Evolutionary conservation across 441 rosid species (phyloP).

Genomic region (Euphorbia celastroides): DNA sequence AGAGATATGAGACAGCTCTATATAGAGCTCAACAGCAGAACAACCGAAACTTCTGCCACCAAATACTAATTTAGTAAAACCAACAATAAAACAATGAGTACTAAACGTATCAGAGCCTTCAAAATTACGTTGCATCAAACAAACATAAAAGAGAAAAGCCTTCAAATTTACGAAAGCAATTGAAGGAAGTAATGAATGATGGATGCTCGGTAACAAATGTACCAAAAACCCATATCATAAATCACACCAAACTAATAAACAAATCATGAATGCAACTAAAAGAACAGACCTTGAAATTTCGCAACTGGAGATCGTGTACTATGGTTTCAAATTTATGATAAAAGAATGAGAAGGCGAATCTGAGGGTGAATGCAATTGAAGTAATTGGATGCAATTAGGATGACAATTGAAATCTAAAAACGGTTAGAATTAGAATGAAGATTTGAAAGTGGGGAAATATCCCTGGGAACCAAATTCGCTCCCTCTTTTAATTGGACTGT

Average conservation of each 20-base stretch:
- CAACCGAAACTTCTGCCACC: slow-evolving; percentile 21
- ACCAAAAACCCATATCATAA: slow-evolving; percentile 6
- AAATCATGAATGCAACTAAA: background rate
- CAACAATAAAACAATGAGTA: background rate
- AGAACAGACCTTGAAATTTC: background rate
- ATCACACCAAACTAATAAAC: slow-evolving; percentile 7
- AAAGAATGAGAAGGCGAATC: background rate
- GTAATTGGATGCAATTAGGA: background rate
- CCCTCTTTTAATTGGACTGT: background rate
- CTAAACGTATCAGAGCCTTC: background rate
- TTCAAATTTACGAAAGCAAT: no score
- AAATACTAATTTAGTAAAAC: slow-evolving; percentile 14
- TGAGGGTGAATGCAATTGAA: background rate
- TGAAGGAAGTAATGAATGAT: slow-evolving; percentile 18
- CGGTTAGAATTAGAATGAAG: background rate
- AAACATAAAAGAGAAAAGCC: no score
- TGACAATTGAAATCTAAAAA: background rate
- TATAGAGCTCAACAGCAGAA: slow-evolving; percentile 25
- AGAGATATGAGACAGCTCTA: slow-evolving; percentile 24
- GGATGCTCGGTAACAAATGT: slow-evolving; percentile 29
- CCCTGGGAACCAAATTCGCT: background rate
- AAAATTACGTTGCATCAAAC: background rate
- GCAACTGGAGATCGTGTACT: background rate
- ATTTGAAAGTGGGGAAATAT: background rate
- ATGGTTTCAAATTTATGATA: background rate